Percentiles rank a stretch among this genome's conserved stretches.
These are phyloP conservation scores for Teratosphaeria pseudoeucalypti DNA, from an alignment of 2,329 filamentous ascomycete genomes.

Conservation along the genomic window DNA sequence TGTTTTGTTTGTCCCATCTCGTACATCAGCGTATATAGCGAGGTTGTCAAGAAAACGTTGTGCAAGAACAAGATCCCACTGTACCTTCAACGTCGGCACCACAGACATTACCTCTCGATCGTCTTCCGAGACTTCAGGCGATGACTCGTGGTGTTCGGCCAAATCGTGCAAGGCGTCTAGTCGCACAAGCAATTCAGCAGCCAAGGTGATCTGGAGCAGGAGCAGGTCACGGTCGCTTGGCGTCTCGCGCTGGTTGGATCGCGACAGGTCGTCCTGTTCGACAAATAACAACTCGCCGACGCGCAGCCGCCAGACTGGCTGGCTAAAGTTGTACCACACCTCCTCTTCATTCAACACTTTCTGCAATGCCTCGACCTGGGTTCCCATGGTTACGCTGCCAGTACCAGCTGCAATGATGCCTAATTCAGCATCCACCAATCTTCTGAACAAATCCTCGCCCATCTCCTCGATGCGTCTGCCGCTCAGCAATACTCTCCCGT, in stretches of 20 bases:
- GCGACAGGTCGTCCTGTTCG: neutral
- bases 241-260: slow-evolving; percentile 18
- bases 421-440: slow-evolving; percentile 13
- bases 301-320: slow-evolving; percentile 36
- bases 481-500: slow-evolving; percentile 4
- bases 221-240: slow-evolving; percentile 41
- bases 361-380: slow-evolving; percentile 36
- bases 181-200: slow-evolving; percentile 45
- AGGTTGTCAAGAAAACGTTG: slow-evolving; percentile 44
- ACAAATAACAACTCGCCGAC: slow-evolving; percentile 38
- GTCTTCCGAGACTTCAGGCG: slow-evolving; percentile 17
- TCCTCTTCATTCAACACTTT: slow-evolving; percentile 32
- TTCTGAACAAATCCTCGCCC: slow-evolving; percentile 18
- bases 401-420: slow-evolving; percentile 7
- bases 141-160: slow-evolving; percentile 2
- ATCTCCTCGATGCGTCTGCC: slow-evolving; percentile 13
- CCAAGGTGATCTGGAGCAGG: slow-evolving; percentile 44
- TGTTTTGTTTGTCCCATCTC: neutral
- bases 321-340: slow-evolving; percentile 39
- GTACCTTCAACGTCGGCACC: slow-evolving; percentile 37
- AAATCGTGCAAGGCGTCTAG: slow-evolving; percentile 27
- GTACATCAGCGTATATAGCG: slow-evolving; percentile 21
- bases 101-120: slow-evolving; percentile 31
- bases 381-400: slow-evolving; percentile 24
- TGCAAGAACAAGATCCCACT: slow-evolving; percentile 47